These are phyloP conservation scores for Nakazawaea pomicola DNA, from an alignment of 805 yeast genomes.

Conservation along the genomic window DNA sequence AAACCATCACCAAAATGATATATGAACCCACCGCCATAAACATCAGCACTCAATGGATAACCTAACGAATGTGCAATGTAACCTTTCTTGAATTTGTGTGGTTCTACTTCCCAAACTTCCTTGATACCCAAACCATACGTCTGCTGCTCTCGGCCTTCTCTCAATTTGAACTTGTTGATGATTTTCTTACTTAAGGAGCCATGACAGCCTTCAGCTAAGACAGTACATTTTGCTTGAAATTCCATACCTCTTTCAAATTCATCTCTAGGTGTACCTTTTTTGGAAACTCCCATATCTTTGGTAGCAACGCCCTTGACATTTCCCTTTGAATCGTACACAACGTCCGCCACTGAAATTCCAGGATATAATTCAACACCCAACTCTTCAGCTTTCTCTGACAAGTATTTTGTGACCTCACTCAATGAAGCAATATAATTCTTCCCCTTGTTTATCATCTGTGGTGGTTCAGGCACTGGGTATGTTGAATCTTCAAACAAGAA, in stretches of 20 bases:
- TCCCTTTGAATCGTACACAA: slow-evolving; percentile 57
- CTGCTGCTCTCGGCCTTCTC: slow-evolving; percentile 65
- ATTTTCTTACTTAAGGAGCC: slow-evolving; percentile 85
- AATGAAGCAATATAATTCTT: slow-evolving; percentile 83
- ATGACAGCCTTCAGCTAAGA: slow-evolving; percentile 97
- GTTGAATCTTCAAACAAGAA: slow-evolving; percentile 57
- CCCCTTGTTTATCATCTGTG: slow-evolving; percentile 77
- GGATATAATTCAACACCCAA: slow-evolving; percentile 93
- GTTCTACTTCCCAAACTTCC: slow-evolving; percentile 94
- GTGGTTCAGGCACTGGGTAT: slow-evolving; percentile 86
- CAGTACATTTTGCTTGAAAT: slow-evolving; percentile 84
- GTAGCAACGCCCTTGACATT: slow-evolving; percentile 89
- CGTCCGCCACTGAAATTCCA: slow-evolving; percentile 78
- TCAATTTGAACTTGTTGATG: slow-evolving; percentile 61
- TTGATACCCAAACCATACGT: slow-evolving; percentile 95
- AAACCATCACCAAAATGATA: slow-evolving; percentile 94
- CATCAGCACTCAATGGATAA: slow-evolving; percentile 66
- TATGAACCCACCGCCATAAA: slow-evolving; percentile 96
- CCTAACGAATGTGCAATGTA: slow-evolving; percentile 86
- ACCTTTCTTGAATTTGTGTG: slow-evolving; percentile 77
- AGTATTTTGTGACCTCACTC: slow-evolving; percentile 72
- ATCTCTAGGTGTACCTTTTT: slow-evolving; percentile 70
- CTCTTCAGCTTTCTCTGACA: slow-evolving; percentile 87
- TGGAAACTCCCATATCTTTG: slow-evolving; percentile 82
- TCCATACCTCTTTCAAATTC: slow-evolving; percentile 97